Conservation (phyloP, 805 yeast genomes). For the Starmerella floris region DNA sequence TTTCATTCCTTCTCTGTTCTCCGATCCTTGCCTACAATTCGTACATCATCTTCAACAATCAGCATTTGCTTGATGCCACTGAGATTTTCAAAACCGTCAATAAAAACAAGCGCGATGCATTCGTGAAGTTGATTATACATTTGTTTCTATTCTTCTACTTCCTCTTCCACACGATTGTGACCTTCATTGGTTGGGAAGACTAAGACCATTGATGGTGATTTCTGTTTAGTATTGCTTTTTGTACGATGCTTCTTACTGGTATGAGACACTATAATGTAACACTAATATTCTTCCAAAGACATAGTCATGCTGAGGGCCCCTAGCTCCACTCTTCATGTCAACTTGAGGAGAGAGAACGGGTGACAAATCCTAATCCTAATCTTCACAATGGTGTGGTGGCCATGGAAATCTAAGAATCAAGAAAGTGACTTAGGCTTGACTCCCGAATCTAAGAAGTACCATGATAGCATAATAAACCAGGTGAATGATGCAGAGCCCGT, state of each 20-base stretch:
- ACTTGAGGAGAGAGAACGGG: too few relatives aligned
- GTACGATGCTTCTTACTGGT: too few relatives aligned
- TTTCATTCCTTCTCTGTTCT: conserved; percentile 67
- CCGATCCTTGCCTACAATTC: conserved; percentile 76
- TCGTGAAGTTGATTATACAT: conserved; percentile 80
- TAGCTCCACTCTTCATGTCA: too few relatives aligned
- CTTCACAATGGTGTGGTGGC: conserved; percentile 8
- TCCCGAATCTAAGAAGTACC: neutral
- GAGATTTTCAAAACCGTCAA: conserved; percentile 91
- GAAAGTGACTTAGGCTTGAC: neutral
- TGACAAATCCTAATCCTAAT: neutral
- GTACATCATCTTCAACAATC: conserved; percentile 64
- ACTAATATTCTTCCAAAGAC: too few relatives aligned
- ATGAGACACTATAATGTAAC: too few relatives aligned
- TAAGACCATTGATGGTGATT: too few relatives aligned
- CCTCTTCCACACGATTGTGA: conserved; percentile 89
- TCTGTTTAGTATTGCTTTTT: too few relatives aligned
- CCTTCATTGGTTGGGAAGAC: conserved; percentile 46
- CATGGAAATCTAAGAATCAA: neutral
- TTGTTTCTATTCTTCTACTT: conserved; percentile 86
- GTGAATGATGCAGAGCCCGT: neutral
- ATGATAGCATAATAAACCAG: neutral
- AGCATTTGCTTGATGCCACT: conserved; percentile 86
- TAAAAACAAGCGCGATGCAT: conserved; percentile 82
- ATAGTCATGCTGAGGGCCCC: too few relatives aligned